Evolutionary conservation across 108 stramenopile genomes (phyloP).

Genomic region (Craspedostauros australis): DNA sequence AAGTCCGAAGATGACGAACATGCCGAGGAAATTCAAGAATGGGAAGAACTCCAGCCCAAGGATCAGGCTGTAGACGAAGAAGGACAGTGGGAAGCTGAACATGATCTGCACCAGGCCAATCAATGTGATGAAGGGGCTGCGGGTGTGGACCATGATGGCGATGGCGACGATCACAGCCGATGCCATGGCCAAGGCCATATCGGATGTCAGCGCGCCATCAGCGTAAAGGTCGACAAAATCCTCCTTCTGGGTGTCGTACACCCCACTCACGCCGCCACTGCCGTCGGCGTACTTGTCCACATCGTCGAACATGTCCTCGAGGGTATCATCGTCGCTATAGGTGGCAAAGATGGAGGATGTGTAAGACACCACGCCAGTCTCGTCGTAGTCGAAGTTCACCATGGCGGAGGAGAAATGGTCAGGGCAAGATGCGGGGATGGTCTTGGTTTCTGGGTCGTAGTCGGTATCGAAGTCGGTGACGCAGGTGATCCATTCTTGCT

Average conservation of each 20-base stretch:
- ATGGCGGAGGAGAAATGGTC: slow-evolving; percentile 23
- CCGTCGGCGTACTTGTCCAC: slow-evolving; percentile 21
- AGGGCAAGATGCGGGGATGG: slow-evolving; percentile 21
- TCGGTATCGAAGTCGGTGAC: slow-evolving; percentile 9
- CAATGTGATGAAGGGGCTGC: slow-evolving; percentile 36
- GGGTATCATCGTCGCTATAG: slow-evolving; percentile 7
- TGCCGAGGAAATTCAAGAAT: slow-evolving; percentile 55
- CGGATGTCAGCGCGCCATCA: slow-evolving; percentile 18
- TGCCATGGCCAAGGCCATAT: slow-evolving; percentile 38
- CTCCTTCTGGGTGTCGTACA: slow-evolving; percentile 40
- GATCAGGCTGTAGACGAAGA: slow-evolving; percentile 51
- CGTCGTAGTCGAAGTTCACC: slow-evolving; percentile 30
- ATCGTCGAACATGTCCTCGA: slow-evolving; percentile 30
- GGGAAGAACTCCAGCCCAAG: slow-evolving; percentile 45
- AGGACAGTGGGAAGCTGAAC: slow-evolving; percentile 43
- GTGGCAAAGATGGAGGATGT: slow-evolving; percentile 44
- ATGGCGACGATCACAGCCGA: slow-evolving; percentile 30
- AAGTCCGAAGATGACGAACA: slow-evolving; percentile 53
- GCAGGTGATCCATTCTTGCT: slow-evolving; percentile 17
- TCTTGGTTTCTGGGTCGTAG: slow-evolving; percentile 2
- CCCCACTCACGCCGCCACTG: slow-evolving; percentile 20
- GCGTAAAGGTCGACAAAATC: slow-evolving; percentile 32
- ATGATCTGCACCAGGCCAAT: slow-evolving; percentile 45
- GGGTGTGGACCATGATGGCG: slow-evolving; percentile 47
- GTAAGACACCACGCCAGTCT: slow-evolving; percentile 14